Percentiles rank a stretch among this genome's conserved stretches.
Evolutionary conservation across 1,284 basidiomycete species (phyloP).

Genomic region (Ganoderma sinense): DNA sequence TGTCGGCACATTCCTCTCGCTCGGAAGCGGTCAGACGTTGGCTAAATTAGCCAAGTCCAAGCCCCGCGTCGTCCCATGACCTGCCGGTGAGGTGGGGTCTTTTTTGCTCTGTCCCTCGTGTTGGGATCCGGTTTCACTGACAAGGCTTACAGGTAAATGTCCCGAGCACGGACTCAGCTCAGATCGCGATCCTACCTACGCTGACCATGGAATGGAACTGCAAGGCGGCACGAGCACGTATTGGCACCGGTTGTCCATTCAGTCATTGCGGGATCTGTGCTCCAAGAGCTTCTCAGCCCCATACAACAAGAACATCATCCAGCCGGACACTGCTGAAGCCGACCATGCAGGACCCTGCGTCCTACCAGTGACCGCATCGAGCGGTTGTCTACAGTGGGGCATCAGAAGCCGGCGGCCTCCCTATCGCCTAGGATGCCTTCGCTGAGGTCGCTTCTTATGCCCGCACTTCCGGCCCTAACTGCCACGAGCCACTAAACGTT

Average conservation of each 20-base stretch:
- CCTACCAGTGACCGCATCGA: background rate
- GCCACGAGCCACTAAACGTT: background rate
- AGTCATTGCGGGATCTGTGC: background rate
- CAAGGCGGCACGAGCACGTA: background rate
- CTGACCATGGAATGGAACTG: background rate
- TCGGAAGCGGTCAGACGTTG: conserved; percentile 13
- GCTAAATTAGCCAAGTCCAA: background rate
- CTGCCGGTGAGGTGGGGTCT: background rate
- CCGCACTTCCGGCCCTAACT: background rate
- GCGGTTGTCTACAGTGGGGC: background rate
- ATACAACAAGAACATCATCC: background rate
- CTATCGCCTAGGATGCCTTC: background rate
- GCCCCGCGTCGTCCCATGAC: conserved; percentile 15
- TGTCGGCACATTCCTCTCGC: conserved; percentile 11
- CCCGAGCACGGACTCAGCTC: background rate
- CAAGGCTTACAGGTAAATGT: background rate
- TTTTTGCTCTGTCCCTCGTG: background rate
- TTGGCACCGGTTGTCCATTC: background rate
- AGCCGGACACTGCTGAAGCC: background rate
- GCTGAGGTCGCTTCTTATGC: background rate
- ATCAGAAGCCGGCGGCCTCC: background rate
- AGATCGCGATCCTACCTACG: background rate
- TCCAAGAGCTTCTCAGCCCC: background rate
- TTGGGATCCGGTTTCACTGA: background rate
- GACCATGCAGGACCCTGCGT: background rate